Percentiles rank a stretch among this genome's conserved stretches.
Evolutionary conservation across 1,284 basidiomycete genomes (phyloP).

Genomic region (Neolentinus lepideus): DNA sequence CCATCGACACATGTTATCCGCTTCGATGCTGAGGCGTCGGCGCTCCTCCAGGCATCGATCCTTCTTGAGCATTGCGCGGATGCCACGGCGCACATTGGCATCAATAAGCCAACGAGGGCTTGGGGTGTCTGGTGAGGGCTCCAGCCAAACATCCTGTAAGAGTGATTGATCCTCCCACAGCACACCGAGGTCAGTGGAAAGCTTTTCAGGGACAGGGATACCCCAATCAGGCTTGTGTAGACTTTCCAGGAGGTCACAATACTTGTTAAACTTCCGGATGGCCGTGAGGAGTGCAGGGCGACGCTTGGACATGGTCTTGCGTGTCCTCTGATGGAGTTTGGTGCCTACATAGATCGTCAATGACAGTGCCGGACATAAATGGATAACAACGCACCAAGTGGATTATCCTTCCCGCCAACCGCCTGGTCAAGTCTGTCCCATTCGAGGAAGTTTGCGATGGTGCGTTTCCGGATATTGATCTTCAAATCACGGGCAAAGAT

Average conservation of each 20-base stretch:
- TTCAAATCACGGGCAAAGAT: slow-evolving; percentile 28
- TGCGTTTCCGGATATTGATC: slow-evolving; percentile 28
- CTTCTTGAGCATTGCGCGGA: not conserved
- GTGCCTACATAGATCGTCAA: slow-evolving; percentile 18
- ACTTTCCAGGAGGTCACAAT: slow-evolving; percentile 20
- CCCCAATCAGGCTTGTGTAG: slow-evolving; percentile 17
- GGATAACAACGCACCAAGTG: slow-evolving; percentile 20
- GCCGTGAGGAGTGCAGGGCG: slow-evolving; percentile 23
- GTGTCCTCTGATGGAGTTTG: slow-evolving; percentile 28
- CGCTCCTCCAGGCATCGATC: slow-evolving; percentile 24
- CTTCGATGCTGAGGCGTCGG: slow-evolving; percentile 23
- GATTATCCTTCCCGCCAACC: slow-evolving; percentile 21
- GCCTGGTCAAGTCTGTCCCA: slow-evolving; percentile 29
- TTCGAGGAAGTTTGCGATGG: slow-evolving; percentile 29
- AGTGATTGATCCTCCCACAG: slow-evolving; percentile 14
- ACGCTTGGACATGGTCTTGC: slow-evolving; percentile 24
- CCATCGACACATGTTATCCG: slow-evolving; percentile 18
- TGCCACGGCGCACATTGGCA: too few relatives aligned
- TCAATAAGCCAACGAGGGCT: too few relatives aligned
- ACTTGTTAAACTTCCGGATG: slow-evolving; percentile 28
- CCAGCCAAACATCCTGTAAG: too few relatives aligned
- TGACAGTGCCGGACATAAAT: too few relatives aligned
- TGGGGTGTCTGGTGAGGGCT: too few relatives aligned
- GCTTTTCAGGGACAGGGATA: slow-evolving; percentile 27
- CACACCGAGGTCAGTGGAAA: slow-evolving; percentile 18